These are phyloP conservation scores for Arabidopsis lyrata DNA, from an alignment of 441 rosid genomes.

Conservation along the genomic window DNA sequence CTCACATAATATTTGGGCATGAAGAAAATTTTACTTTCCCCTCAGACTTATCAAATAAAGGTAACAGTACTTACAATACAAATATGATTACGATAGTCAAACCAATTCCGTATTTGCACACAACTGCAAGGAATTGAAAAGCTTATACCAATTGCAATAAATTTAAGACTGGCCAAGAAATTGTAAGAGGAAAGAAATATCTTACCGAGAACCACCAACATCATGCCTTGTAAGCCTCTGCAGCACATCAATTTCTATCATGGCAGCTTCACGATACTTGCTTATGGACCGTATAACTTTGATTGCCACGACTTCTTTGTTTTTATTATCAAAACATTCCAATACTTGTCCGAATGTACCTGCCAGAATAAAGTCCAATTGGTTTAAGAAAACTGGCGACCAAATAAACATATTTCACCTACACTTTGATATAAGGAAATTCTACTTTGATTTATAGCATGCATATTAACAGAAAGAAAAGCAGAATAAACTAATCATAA, in stretches of 20 bases:
- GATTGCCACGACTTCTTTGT: slow-evolving; percentile 80
- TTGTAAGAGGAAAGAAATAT: slow-evolving; percentile 32
- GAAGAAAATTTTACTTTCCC: slow-evolving; percentile 49
- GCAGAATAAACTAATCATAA: background rate
- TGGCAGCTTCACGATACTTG: slow-evolving; percentile 93
- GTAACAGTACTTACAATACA: slow-evolving; percentile 94
- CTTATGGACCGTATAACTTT: slow-evolving; percentile 83
- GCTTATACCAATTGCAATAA: slow-evolving; percentile 60
- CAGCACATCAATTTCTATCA: slow-evolving; percentile 89
- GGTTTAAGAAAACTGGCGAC: background rate
- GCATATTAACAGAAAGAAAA: slow-evolving; percentile 5
- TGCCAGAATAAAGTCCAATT: slow-evolving; percentile 42
- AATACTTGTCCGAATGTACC: slow-evolving; percentile 96
- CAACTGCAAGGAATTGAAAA: slow-evolving; percentile 92
- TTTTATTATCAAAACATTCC: slow-evolving; percentile 85
- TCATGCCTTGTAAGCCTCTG: slow-evolving; percentile 88
- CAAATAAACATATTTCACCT: background rate
- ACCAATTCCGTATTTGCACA: slow-evolving; percentile 99
- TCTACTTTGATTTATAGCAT: background rate
- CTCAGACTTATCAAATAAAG: slow-evolving; percentile 64
- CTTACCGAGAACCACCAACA: slow-evolving; percentile 76
- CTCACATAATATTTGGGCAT: slow-evolving; percentile 58
- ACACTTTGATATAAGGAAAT: background rate
- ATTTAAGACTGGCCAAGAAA: slow-evolving; percentile 41
- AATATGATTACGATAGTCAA: slow-evolving; percentile 98